Percentiles rank a stretch among this genome's conserved stretches.
These are phyloP conservation scores for Ogataea polymorpha DNA, from an alignment of 805 yeast species.

Conservation along the genomic window DNA sequence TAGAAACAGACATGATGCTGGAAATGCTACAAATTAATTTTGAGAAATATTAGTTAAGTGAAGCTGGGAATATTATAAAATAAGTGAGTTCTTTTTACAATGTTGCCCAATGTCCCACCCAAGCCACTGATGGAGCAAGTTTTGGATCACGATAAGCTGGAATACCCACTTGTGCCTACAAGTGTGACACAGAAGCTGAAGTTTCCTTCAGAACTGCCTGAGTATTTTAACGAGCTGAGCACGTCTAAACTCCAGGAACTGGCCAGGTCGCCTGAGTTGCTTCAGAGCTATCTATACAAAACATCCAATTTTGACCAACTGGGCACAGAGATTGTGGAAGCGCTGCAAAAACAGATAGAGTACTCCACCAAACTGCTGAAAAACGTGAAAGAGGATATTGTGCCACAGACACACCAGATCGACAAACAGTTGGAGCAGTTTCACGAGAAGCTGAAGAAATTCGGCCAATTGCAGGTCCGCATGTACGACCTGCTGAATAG, in stretches of 20 bases:
- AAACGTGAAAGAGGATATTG: constrained; percentile 24
- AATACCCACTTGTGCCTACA: constrained; percentile 26
- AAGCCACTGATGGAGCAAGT: constrained; percentile 10
- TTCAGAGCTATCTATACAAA: constrained; percentile 20
- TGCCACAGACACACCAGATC: constrained; percentile 19
- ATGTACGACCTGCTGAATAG: constrained; percentile 31
- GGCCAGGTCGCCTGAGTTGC: constrained; percentile 13
- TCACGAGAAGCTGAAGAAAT: constrained; percentile 18
- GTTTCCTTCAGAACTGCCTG: constrained; percentile 16
- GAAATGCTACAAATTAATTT: constrained; percentile 1
- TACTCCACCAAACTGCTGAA: constrained; percentile 33
- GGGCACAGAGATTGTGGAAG: constrained; percentile 24
- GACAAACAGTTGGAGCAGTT: constrained; percentile 25
- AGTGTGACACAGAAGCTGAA: constrained; percentile 9
- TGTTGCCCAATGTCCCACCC: constrained; percentile 6
- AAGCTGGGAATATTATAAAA: too few species aligned
- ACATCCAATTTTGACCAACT: constrained; percentile 15
- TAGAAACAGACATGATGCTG: constrained; percentile 28
- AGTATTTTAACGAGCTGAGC: constrained; percentile 23
- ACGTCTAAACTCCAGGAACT: constrained; percentile 23
- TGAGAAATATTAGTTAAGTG: background rate
- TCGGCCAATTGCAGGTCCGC: constrained; percentile 24
- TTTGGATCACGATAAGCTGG: constrained; percentile 19
- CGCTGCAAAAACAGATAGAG: constrained; percentile 37
- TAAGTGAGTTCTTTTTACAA: background rate